Evolutionary conservation across 2,329 filamentous ascomycete species (phyloP).

Genomic region (Endocalyx cinctus): DNA sequence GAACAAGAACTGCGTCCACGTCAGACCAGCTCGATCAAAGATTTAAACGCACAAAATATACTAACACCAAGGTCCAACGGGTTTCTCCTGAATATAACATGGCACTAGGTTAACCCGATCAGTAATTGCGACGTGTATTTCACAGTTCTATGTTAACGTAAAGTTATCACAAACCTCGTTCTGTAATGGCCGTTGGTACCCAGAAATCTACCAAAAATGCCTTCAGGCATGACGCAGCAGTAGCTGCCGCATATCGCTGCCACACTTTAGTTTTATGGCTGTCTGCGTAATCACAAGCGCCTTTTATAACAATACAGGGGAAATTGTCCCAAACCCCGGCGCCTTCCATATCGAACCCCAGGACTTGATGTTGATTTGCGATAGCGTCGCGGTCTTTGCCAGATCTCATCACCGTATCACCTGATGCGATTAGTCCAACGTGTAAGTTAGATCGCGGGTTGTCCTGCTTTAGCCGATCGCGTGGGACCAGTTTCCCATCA

Average conservation of each 20-base stretch:
- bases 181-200: too few species aligned
- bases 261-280: constrained; percentile 10
- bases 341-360: constrained; percentile 32
- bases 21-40: too few species aligned
- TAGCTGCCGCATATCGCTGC: constrained; percentile 7
- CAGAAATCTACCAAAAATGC: constrained; percentile 5
- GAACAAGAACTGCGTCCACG: too few species aligned
- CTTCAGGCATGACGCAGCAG: constrained; percentile 6
- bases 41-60: too few species aligned
- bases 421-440: constrained; percentile 34
- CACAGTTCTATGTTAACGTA: too few species aligned
- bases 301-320: constrained; percentile 8
- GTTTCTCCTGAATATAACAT: too few species aligned
- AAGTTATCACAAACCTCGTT: too few species aligned
- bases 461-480: constrained; percentile 9
- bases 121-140: too few species aligned
- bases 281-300: constrained; percentile 9
- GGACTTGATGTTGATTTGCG: constrained; percentile 16
- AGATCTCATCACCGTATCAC: constrained; percentile 36
- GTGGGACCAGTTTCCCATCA: constrained; percentile 23
- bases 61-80: too few species aligned
- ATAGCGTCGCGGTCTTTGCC: constrained; percentile 30
- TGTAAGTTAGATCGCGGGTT: constrained; percentile 23
- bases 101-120: too few species aligned
- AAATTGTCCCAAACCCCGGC: constrained; percentile 20